Evolutionary conservation across 768 basidiomycete species (phyloP).

Genomic region (Fomitopsis pulvina): DNA sequence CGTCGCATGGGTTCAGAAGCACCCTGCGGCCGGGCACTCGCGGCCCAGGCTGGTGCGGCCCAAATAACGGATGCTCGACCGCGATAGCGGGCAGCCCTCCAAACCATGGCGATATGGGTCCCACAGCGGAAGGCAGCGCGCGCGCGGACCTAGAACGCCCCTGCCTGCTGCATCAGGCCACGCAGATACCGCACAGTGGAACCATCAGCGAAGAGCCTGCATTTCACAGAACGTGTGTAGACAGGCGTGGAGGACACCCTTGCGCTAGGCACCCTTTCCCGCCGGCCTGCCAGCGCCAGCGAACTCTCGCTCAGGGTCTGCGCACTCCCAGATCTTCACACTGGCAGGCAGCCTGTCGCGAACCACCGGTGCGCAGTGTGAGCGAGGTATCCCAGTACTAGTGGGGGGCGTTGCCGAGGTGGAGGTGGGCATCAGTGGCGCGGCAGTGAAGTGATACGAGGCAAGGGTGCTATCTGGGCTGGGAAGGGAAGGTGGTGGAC

Average conservation of each 20-base stretch:
- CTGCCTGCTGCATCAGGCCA: slow-evolving; percentile 1
- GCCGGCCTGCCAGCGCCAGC: slow-evolving; percentile 1
- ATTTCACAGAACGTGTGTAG: neutral
- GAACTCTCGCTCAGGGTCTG: neutral
- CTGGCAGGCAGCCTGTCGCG: neutral
- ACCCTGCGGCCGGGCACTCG: no score
- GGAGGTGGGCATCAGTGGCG: no score
- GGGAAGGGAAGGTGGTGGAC: no score
- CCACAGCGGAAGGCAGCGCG: neutral
- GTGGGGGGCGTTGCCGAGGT: no score
- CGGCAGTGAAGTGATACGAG: no score
- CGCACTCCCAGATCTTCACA: neutral
- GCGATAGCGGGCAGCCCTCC: no score
- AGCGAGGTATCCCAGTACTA: neutral
- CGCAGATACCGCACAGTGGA: neutral
- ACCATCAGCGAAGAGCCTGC: slow-evolving; percentile 2
- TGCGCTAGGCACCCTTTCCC: neutral
- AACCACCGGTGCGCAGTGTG: neutral
- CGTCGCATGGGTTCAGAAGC: no score
- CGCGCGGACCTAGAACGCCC: neutral
- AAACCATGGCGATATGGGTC: neutral
- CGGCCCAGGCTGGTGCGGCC: no score
- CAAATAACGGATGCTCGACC: no score
- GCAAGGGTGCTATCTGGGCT: no score
- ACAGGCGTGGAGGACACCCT: neutral